Base-by-base conservation (phyloP, 1,284 basidiomycete species). In the Ceratobasidium sp. region DNA sequence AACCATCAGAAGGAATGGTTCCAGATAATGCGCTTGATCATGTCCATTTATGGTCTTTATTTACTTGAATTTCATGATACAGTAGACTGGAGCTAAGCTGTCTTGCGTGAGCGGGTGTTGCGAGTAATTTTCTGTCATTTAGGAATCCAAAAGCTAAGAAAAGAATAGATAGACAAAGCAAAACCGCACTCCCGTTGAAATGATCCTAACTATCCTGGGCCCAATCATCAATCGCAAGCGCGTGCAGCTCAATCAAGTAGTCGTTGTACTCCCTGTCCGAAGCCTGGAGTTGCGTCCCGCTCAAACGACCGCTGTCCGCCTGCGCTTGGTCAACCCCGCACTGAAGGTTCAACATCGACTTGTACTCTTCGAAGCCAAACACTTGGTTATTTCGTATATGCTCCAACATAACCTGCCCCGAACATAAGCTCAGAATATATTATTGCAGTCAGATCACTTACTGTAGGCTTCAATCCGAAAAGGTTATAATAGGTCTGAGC, bases 361-460 rank as follows among this genome's bases (percentile, higher is more conserved):
- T 93, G 82, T 96, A 97, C 79, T 97, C 93, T 76, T 96, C 94
- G 77, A 97, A 96, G 1, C 85, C 87, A 82, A 93, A 97, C 43
- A 80, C 80, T 70, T 89, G 90, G 77, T 87, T 84, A 67, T 83
- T 77, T 28, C 89, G 88, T 58, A 94, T 87, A 26, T 83, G 82
- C 32, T 91, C 88, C 69, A 97, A 83, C 86, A 96, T 89, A 61
- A 87, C 87, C 93, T 95, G 74, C 41, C 14, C 70, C 3, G 21
- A 26, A 32, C 32, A 6, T 57, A 6, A 41, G 38, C 13, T 23
- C 28, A 14, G 41, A 46, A 50, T 49, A n/a, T n/a, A n/a, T n/a
- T n/a, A n/a, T n/a, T n/a, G n/a, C n/a, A n/a, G n/a, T n/a, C n/a
- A n/a, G n/a, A n/a, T n/a, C n/a, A 79, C 87, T 64, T 80, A 94